Evolutionary conservation across 129 eudicot species (phyloP).

Genomic region (Deinandra increscens): DNA sequence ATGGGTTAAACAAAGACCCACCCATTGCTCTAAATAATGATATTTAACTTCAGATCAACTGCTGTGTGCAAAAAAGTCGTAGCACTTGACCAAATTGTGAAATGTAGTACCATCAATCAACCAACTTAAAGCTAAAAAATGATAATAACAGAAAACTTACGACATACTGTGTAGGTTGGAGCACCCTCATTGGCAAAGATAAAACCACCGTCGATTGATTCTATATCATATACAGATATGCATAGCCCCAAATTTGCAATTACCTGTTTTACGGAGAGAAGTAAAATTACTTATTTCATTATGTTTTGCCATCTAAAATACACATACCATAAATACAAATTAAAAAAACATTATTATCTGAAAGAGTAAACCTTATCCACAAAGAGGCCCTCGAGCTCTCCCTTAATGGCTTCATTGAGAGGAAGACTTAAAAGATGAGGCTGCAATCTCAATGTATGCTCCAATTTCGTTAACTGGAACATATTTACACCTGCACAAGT

Average conservation of each 20-base stretch:
- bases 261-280: constrained; percentile 36
- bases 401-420: constrained; percentile 63
- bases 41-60: neutral
- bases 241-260: constrained; percentile 71
- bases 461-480: constrained; percentile 42
- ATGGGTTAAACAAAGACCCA: neutral
- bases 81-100: neutral
- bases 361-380: constrained; percentile 65
- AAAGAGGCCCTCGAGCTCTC: constrained; percentile 69
- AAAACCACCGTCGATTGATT: constrained; percentile 72
- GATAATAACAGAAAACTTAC: neutral
- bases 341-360: neutral
- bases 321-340: neutral
- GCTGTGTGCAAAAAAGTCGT: neutral
- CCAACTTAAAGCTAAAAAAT: neutral
- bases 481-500: constrained; percentile 25
- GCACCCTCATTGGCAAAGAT: constrained; percentile 74
- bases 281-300: constrained; percentile 8
- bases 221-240: constrained; percentile 71
- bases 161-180: constrained; percentile 73
- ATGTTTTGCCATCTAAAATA: neutral
- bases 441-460: too few relatives aligned
- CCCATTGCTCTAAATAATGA: neutral
- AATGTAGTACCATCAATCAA: constrained; percentile 9
- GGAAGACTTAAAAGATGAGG: constrained; percentile 56